Base-by-base conservation (phyloP, 2,329 filamentous ascomycete genomes). In the Cytospora mali region DNA sequence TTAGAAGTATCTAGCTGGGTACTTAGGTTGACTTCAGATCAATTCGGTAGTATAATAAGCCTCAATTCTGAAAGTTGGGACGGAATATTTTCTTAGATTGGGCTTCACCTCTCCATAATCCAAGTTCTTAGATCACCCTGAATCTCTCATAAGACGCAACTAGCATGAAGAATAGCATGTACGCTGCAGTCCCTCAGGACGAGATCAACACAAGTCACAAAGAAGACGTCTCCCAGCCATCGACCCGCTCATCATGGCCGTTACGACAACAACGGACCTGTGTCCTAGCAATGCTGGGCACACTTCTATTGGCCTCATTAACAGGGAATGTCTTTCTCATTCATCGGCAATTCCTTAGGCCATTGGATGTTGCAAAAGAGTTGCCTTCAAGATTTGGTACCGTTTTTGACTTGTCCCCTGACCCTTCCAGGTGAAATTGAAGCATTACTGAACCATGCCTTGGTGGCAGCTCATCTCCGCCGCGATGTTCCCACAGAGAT, bases 401-500 rank as follows among this genome's bases (percentile, higher is more conserved):
- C 21, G 50, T 42, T 9, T n/a, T 28, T 58, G 28, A 65, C 52
- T 33, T 25, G 13, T 10, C 14, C 28, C 29, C 35, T 57, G 18
- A 7, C 33, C 6, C 7, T 7, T 9, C 28, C 13, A 42, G 18
- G 18, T 2, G 2, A 42, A 10, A 18, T 21, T 42, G 39, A 42
- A 42, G 39, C 27, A 27, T 29, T 33, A 28, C 35, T 23, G 28
- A 33, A 33, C 31, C 13, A 42, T 23, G 27, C 29, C 46, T 6
- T 49, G 13, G n/a, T 23, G 9, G 3, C 31, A 68, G 64, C 64
- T 31, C 33, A 50, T 28, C 64, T 68, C 52, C 57, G 58, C 48
- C 62, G 66, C 46, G 54, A 68, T 52, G 33, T 65, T n/a, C 64
- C 66, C 6, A 67, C 66, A 10, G 52, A 65, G 35, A 64, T 62